Percentiles rank a stretch among this genome's conserved stretches.
Evolutionary conservation across 1,284 basidiomycete species (phyloP).

Genomic region (Peniophora sp.): DNA sequence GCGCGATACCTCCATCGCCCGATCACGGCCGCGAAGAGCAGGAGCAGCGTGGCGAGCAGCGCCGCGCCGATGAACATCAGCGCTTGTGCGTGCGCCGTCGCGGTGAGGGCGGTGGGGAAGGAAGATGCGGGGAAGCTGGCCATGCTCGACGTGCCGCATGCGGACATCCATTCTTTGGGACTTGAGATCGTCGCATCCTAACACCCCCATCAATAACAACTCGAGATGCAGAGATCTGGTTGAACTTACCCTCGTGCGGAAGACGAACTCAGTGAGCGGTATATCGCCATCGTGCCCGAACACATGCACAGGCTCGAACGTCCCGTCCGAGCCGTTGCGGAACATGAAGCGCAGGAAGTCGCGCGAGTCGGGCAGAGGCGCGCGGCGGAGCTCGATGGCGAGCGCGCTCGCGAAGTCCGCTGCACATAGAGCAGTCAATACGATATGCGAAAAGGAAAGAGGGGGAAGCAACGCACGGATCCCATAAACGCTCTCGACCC

Average conservation of each 20-base stretch:
- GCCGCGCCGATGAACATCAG: no score
- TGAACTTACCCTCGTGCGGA: conserved; percentile 58
- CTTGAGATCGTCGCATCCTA: no score
- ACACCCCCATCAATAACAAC: no score
- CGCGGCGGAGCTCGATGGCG: conserved; percentile 71
- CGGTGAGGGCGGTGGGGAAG: no score
- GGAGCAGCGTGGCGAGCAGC: no score
- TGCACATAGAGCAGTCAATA: conserved; percentile 15
- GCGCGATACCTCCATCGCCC: no score
- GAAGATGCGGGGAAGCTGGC: no score
- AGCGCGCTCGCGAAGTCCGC: conserved; percentile 76
- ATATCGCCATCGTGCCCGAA: conserved; percentile 66
- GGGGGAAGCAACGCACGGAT: conserved; percentile 44
- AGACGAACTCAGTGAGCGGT: conserved; percentile 71
- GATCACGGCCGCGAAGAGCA: no score
- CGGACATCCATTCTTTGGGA: no score
- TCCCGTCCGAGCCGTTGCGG: conserved; percentile 69
- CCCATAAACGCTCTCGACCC: conserved; percentile 45
- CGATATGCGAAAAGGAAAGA: conserved; percentile 1
- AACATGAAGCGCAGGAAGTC: conserved; percentile 79
- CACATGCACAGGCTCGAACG: conserved; percentile 55
- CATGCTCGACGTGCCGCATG: no score
- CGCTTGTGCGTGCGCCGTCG: no score
- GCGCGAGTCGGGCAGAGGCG: conserved; percentile 63
- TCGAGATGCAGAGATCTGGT: no score